Evolutionary conservation across 495 filamentous ascomycete genomes (phyloP).

Genomic region (Aspergillus mulundensis): DNA sequence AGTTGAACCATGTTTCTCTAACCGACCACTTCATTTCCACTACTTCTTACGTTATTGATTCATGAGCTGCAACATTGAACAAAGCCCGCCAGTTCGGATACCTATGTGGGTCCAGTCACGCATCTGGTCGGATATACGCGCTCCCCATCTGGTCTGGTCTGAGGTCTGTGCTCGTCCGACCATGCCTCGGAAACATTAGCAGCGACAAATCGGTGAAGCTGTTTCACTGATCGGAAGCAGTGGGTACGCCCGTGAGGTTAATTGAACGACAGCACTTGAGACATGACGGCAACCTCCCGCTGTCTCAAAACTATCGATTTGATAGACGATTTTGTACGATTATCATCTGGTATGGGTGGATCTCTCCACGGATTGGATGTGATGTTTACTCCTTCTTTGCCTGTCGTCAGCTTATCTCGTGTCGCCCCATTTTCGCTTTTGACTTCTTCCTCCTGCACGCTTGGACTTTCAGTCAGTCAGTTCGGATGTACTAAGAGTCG

Average conservation of each 20-base stretch:
- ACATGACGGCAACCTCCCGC: not conserved
- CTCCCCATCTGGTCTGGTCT: not conserved
- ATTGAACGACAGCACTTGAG: conserved; percentile 5
- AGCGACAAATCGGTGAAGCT: conserved; percentile 14
- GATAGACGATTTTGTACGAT: not conserved
- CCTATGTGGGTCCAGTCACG: not conserved
- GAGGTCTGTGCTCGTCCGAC: not conserved
- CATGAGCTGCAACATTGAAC: not conserved
- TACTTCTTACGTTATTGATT: not conserved
- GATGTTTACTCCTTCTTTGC: not conserved
- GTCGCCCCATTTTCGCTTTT: not conserved
- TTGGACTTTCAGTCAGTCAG: not conserved
- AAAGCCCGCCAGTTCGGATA: not conserved
- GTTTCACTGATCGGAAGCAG: not conserved
- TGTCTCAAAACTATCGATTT: not conserved
- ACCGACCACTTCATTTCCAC: not conserved
- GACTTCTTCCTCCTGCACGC: not conserved
- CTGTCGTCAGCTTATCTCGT: not conserved
- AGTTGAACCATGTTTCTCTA: not conserved
- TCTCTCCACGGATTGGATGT: not conserved
- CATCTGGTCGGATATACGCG: too few species aligned
- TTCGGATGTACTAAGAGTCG: not conserved
- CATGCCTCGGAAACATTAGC: conserved; percentile 12
- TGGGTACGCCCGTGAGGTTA: conserved; percentile 5
- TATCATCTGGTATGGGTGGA: not conserved